These are phyloP conservation scores for Orbilia oligospora DNA, from an alignment of 2,329 filamentous ascomycete genomes.

Conservation along the genomic window DNA sequence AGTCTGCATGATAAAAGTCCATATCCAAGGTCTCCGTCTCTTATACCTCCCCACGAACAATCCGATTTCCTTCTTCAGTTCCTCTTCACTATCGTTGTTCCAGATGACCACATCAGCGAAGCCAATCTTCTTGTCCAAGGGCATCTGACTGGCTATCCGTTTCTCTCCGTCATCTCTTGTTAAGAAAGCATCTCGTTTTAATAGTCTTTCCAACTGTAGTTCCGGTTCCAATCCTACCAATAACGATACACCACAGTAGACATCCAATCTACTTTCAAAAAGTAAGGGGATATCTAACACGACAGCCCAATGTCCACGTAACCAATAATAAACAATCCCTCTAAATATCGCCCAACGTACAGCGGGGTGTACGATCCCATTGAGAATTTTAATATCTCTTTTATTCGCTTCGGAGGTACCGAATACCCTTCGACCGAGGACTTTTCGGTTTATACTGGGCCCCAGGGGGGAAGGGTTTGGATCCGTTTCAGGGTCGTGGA, in stretches of 20 bases:
- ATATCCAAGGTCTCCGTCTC: constrained; percentile 80
- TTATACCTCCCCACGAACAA: constrained; percentile 76
- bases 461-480: constrained; percentile 64
- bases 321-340: constrained; percentile 79
- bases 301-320: constrained; percentile 85
- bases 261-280: constrained; percentile 89
- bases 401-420: constrained; percentile 79
- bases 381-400: constrained; percentile 82
- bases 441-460: constrained; percentile 81
- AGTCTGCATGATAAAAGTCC: constrained; percentile 79
- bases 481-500: constrained; percentile 69
- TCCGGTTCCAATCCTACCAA: constrained; percentile 86
- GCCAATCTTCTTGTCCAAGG: constrained; percentile 85
- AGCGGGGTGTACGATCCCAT: constrained; percentile 91
- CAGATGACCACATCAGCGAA: constrained; percentile 84
- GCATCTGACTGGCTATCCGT: constrained; percentile 86
- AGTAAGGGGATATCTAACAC: constrained; percentile 92
- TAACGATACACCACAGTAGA: constrained; percentile 85
- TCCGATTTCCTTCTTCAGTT: constrained; percentile 78
- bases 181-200: constrained; percentile 81
- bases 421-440: constrained; percentile 87
- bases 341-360: constrained; percentile 87
- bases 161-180: constrained; percentile 89
- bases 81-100: constrained; percentile 84
- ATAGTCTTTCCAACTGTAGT: constrained; percentile 85